phyloP scores from a whole-genome alignment of 352 stramenopile species.

The Phytophthora pini region DNA sequence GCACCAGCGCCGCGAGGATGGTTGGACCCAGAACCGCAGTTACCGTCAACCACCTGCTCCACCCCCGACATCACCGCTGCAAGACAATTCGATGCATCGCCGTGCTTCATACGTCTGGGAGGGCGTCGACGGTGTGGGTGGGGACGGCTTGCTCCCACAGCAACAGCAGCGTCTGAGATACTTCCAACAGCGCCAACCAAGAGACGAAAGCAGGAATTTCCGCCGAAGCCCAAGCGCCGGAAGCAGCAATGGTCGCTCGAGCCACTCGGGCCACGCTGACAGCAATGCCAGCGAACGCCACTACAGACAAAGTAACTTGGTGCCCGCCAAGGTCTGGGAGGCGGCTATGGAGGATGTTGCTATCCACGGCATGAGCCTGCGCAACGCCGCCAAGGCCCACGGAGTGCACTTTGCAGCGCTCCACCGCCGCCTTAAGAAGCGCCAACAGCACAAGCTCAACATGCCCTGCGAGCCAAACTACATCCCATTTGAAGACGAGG shows the following conservation, averaged over 20 bases:
- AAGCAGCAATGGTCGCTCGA: conserved; percentile 18
- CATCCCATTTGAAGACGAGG: conserved; percentile 74
- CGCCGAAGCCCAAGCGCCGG: conserved; percentile 26
- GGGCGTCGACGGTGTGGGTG: background rate
- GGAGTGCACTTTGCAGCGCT: conserved; percentile 76
- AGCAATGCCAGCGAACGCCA: conserved; percentile 38
- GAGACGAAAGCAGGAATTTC: conserved; percentile 20
- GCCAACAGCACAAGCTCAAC: conserved; percentile 49
- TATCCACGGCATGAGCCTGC: conserved; percentile 74
- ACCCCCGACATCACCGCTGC: conserved; percentile 16
- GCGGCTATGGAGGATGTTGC: conserved; percentile 72
- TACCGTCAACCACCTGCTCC: conserved; percentile 30
- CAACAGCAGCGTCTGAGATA: conserved; percentile 18
- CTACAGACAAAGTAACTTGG: conserved; percentile 63
- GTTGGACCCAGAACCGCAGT: conserved; percentile 24
- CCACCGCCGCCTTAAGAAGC: conserved; percentile 73
- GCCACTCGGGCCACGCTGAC: conserved; percentile 21
- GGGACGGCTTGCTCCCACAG: background rate
- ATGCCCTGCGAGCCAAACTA: conserved; percentile 58
- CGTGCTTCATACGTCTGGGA: conserved; percentile 24
- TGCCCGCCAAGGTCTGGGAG: conserved; percentile 68
- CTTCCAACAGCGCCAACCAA: conserved; percentile 10
- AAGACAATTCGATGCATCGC: conserved; percentile 13
- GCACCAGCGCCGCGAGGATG: conserved; percentile 19
- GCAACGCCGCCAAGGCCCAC: conserved; percentile 63